A percentile compares a stretch with the other conserved stretches of the same genome.
Conservation (phyloP, 305 asterid species). For the Withania somnifera region DNA sequence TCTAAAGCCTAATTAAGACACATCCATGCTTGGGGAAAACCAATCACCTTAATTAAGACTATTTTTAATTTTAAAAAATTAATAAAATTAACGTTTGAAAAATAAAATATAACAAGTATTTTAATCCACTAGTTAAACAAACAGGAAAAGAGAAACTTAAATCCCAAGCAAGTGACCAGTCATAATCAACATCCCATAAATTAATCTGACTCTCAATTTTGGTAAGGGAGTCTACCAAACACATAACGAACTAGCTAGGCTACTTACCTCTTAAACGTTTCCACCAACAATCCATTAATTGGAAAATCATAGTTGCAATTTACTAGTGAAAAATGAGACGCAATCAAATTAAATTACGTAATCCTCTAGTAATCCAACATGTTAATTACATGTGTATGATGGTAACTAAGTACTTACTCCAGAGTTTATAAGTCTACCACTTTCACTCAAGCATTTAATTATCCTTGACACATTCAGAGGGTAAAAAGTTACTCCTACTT, state of each 20-base stretch:
- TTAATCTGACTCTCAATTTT: not conserved
- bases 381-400: not conserved
- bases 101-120: too few species aligned
- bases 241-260: slow-evolving; percentile 1
- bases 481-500: not conserved
- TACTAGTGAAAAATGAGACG: not conserved
- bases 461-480: not conserved
- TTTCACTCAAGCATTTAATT: not conserved
- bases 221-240: slow-evolving; percentile 1
- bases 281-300: not conserved
- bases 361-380: not conserved
- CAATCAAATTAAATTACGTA: not conserved
- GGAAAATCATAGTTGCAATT: not conserved
- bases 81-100: too few species aligned
- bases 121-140: too few species aligned
- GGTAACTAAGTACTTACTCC: not conserved
- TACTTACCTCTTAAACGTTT: not conserved
- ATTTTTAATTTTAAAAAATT: not conserved
- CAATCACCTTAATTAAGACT: not conserved
- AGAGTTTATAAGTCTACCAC: not conserved
- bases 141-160: not conserved
- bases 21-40: not conserved
- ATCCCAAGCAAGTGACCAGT: not conserved
- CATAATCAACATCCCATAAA: not conserved
- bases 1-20: not conserved